phyloP scores from a whole-genome alignment of 768 basidiomycete species.

The Naganishia antarctica region DNA sequence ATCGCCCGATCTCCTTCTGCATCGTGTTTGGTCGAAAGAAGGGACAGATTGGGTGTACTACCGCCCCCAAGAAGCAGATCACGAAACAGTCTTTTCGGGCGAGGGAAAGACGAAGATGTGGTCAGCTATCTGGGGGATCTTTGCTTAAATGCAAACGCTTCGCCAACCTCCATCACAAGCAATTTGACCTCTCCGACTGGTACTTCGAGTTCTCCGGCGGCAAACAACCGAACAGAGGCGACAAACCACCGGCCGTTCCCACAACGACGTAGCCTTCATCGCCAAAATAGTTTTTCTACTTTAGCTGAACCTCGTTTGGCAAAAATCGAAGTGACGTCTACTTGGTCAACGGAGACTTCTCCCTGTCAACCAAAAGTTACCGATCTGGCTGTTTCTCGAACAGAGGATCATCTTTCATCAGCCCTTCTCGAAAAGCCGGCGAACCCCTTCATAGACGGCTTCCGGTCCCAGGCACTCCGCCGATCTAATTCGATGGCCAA shows the following conservation, averaged over 20 bases:
- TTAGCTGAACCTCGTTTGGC: conserved; percentile 10
- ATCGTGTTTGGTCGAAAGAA: neutral
- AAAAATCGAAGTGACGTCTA: neutral
- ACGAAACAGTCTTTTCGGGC: neutral
- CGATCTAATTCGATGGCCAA: conserved; percentile 1
- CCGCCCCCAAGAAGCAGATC: conserved; percentile 1
- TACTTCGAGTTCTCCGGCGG: neutral
- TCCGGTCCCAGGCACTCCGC: neutral
- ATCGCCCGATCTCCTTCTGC: conserved; percentile 9
- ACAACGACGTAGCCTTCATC: neutral
- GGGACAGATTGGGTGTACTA: neutral
- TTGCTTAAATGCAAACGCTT: neutral
- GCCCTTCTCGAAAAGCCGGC: neutral
- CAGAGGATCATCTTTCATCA: neutral
- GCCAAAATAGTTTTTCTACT: neutral
- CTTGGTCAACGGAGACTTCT: neutral
- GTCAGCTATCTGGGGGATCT: conserved; percentile 6
- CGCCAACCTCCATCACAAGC: neutral
- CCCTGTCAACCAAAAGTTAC: neutral
- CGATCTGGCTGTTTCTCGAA: neutral
- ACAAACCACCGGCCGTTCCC: too few relatives aligned
- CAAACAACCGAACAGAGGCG: neutral
- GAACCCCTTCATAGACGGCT: conserved; percentile 3
- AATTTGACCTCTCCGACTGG: neutral
- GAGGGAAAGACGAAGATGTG: neutral